Conservation (phyloP, 2,329 filamentous ascomycete genomes). For the Penicillium sp. region DNA sequence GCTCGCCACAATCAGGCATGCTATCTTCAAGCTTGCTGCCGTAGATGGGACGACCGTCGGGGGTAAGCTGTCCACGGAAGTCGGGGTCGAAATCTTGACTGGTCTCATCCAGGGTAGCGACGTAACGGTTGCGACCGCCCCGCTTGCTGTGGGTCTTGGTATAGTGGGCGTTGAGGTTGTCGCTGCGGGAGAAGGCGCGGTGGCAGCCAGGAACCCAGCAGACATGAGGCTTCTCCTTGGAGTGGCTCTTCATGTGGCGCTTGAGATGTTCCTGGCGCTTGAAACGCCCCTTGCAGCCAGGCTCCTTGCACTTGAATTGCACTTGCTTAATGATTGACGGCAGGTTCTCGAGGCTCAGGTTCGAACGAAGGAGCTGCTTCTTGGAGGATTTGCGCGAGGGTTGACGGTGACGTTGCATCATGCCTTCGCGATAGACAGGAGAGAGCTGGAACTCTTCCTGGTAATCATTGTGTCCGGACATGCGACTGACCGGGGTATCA, state of each 20-base stretch:
- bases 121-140: constrained; percentile 46
- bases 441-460: constrained; percentile 37
- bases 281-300: constrained; percentile 47
- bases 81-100: constrained; percentile 45
- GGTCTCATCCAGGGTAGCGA: constrained; percentile 45
- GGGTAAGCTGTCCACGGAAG: constrained; percentile 44
- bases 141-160: constrained; percentile 49
- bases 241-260: constrained; percentile 50
- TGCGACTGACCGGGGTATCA: constrained; percentile 36
- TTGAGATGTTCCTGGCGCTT: constrained; percentile 51
- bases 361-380: constrained; percentile 29
- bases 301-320: constrained; percentile 43
- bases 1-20: constrained; percentile 33
- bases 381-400: constrained; percentile 38
- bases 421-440: constrained; percentile 32
- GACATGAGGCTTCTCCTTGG: constrained; percentile 44
- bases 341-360: constrained; percentile 36
- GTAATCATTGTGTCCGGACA: constrained; percentile 37
- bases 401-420: constrained; percentile 32
- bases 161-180: constrained; percentile 48
- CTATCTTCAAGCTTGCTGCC: constrained; percentile 37
- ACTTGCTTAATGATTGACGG: constrained; percentile 43
- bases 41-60: constrained; percentile 43
- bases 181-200: constrained; percentile 43
- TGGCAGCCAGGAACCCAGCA: constrained; percentile 47